These are phyloP conservation scores for Diaporthe capsici DNA, from an alignment of 2,329 filamentous ascomycete genomes.

Conservation along the genomic window DNA sequence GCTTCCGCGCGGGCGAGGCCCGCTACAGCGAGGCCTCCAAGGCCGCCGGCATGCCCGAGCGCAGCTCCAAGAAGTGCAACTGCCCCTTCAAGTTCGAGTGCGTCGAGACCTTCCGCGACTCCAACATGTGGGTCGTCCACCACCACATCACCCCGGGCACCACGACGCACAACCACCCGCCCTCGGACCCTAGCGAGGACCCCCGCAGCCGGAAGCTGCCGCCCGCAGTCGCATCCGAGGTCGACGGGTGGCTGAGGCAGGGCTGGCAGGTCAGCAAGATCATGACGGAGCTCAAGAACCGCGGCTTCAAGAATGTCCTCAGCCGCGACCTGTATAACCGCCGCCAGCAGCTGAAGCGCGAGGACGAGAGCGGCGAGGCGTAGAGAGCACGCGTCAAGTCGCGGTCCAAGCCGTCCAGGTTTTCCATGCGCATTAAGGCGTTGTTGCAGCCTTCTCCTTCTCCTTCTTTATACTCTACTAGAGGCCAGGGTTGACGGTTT, in stretches of 20 bases:
- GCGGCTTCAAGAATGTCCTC: conserved; percentile 53
- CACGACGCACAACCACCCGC: conserved; percentile 55
- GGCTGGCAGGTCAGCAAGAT: conserved; percentile 52
- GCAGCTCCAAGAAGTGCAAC: conserved; percentile 54
- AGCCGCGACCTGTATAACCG: conserved; percentile 55
- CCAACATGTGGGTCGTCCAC: conserved; percentile 54
- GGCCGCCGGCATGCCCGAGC: conserved; percentile 52
- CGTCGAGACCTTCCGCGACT: conserved; percentile 52
- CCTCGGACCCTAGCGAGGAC: conserved; percentile 53
- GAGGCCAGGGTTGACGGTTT: neutral
- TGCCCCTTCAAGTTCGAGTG: conserved; percentile 55
- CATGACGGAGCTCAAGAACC: conserved; percentile 52
- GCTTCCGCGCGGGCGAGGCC: conserved; percentile 54
- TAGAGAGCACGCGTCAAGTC: neutral
- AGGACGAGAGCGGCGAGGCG: conserved; percentile 38
- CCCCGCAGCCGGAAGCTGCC: conserved; percentile 54
- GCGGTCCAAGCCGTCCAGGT: no score
- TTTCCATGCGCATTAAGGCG: no score
- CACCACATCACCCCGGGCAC: conserved; percentile 46
- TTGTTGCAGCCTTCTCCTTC: neutral
- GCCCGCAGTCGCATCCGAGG: conserved; percentile 49
- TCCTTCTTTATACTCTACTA: neutral
- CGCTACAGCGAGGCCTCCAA: conserved; percentile 49
- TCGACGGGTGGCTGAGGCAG: conserved; percentile 52
- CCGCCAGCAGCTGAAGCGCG: conserved; percentile 51